Evolutionary conservation across 148 eudicot species (phyloP), one percentile per base, ranked within the genome.

Genomic region (Diospyros lotus): DNA sequence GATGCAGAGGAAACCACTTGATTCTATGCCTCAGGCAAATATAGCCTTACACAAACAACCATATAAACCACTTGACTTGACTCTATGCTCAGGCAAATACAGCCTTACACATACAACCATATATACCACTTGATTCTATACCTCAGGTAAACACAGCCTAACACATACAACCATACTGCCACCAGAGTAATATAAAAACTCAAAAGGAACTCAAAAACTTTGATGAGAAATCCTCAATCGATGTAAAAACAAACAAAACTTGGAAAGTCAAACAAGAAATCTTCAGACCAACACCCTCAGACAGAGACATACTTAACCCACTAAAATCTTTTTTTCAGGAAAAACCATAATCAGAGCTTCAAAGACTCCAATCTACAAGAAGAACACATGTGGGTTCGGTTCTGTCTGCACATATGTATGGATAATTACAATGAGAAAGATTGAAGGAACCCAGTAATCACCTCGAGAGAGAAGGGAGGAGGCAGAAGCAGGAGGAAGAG

Each of bases 401-500:
- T 52, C n/a, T 68, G 44, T 13, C 4, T 1, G 5, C 44, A 4
- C 13, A 68, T 12, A 3, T 18, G 10, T 43, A 64, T 41, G 15
- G 13, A 39, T 13, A 62, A 9, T 41, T 13, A 13, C 5, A 50
- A 43, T 18, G 50, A 64, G 71, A 18, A 18, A 67, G 55, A 48
- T 45, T 15, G 62, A 40, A 58, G 53, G 60, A 38, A 8, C 28
- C 48, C 28, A 50, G 48, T 38, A 3, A 54, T 76, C 81, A 88
- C 90, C 73, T 75, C 12, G 82, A 75, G 86, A 81, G 58, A 54
- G 75, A 28, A 65, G 54, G 28, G 61, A 68, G 51, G 75, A 67
- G 75, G 80, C 53, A 68, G 84, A 65, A 59, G 41, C 13, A 56
- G 77, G 58, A 73, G 80, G 76, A 68, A 81, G 73, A 74, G 87